phyloP scores from a whole-genome alignment of 257 asterid genomes.

The Petunia axillaris region DNA sequence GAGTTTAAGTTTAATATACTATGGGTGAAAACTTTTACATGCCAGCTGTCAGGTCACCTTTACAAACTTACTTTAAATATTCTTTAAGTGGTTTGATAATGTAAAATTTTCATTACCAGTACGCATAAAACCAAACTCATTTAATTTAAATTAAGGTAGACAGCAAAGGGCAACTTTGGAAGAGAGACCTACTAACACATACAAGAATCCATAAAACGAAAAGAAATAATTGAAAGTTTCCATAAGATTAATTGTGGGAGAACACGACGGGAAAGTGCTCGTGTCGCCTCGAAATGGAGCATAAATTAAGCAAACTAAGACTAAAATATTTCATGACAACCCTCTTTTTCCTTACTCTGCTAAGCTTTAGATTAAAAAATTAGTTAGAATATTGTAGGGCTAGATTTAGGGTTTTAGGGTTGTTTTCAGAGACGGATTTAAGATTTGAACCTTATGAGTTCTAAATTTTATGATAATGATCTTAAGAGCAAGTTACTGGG shows the following conservation, averaged over 20 bases:
- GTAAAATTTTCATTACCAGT: no score
- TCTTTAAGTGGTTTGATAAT: no score
- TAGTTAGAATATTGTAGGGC: background rate
- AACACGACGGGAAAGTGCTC: conserved; percentile 78
- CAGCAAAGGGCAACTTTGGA: conserved; percentile 43
- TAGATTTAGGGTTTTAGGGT: background rate
- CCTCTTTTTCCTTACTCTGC: background rate
- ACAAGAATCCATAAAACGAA: conserved; percentile 46
- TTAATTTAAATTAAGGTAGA: conserved; percentile 29
- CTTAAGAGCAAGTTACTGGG: no score
- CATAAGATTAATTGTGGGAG: conserved; percentile 54
- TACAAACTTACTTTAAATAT: no score
- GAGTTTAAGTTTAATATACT: no score
- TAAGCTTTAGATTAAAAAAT: background rate
- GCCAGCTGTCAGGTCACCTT: no score
- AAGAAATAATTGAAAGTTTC: conserved; percentile 40
- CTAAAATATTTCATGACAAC: conserved; percentile 2
- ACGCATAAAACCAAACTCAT: no score
- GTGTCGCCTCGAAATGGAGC: conserved; percentile 76
- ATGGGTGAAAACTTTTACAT: no score
- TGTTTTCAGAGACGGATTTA: background rate
- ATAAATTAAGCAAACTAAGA: background rate
- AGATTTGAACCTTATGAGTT: no score
- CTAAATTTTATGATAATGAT: no score
- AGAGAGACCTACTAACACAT: conserved; percentile 23